These are phyloP conservation scores for Globomyces sp. DNA, from an alignment of 371 early-diverging fungal species.

Conservation along the genomic window DNA sequence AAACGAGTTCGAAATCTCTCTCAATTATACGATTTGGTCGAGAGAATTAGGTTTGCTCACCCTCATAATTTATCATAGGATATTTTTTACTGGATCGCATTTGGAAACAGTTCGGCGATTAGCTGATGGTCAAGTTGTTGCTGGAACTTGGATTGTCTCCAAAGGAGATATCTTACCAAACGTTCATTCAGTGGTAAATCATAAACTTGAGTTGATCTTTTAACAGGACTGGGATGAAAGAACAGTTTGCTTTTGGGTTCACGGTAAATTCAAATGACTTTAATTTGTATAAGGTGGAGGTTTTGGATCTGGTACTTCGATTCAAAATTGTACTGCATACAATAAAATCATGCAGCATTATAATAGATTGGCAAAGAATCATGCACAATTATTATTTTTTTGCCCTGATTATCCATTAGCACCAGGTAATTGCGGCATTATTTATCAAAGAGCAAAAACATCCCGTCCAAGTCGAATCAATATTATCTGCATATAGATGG, in stretches of 20 bases:
- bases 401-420: constrained; percentile 16
- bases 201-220: too few relatives aligned
- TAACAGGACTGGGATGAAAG: constrained; percentile 8
- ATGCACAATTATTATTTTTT: constrained; percentile 1
- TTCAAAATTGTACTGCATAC: neutral
- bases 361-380: constrained; percentile 6
- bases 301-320: constrained; percentile 13
- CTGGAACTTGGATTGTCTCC: constrained; percentile 5
- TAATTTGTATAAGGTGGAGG: constrained; percentile 1
- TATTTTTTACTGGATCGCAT: constrained; percentile 13
- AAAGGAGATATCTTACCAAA: constrained; percentile 8
- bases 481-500: constrained; percentile 11
- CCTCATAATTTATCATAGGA: too few relatives aligned
- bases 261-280: neutral
- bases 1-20: constrained; percentile 6
- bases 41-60: neutral
- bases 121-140: constrained; percentile 5
- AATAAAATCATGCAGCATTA: constrained; percentile 16
- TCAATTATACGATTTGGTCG: constrained; percentile 7
- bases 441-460: constrained; percentile 1
- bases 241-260: constrained; percentile 12
- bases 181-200: neutral
- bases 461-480: constrained; percentile 9
- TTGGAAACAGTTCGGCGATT: neutral
- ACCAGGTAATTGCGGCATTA: neutral